A percentile compares a stretch with the other conserved stretches of the same genome.
Conservation (phyloP, 2,329 filamentous ascomycete species). For the Hypoxylon sp. region DNA sequence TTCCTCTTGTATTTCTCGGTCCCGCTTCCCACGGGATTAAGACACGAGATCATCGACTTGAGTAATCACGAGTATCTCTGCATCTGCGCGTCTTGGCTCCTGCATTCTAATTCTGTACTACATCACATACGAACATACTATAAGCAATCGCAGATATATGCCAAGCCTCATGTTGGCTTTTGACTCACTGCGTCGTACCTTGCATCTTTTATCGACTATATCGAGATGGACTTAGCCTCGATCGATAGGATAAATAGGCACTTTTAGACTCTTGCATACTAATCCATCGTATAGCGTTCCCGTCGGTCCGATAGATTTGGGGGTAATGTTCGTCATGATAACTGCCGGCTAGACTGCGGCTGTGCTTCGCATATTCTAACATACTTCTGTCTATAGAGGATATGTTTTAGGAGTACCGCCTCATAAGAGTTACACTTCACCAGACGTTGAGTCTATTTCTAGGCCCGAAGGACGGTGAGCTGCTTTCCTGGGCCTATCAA, state of each 20-base stretch:
- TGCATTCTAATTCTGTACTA: slow-evolving; percentile 24
- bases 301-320: slow-evolving; percentile 14
- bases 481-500: slow-evolving; percentile 20
- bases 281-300: slow-evolving; percentile 31
- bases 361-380: slow-evolving; percentile 31
- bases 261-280: slow-evolving; percentile 37
- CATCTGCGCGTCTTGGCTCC: slow-evolving; percentile 26
- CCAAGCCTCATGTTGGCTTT: slow-evolving; percentile 35
- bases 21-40: slow-evolving; percentile 21
- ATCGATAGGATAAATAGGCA: slow-evolving; percentile 11
- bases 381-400: slow-evolving; percentile 15
- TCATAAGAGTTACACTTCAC: slow-evolving; percentile 26
- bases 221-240: slow-evolving; percentile 38
- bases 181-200: slow-evolving; percentile 29
- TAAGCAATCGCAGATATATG: slow-evolving; percentile 21
- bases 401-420: slow-evolving; percentile 30
- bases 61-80: slow-evolving; percentile 24
- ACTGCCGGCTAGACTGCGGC: slow-evolving; percentile 28
- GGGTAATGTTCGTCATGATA: slow-evolving; percentile 20
- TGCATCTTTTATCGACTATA: slow-evolving; percentile 38
- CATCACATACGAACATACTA: slow-evolving; percentile 11
- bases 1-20: slow-evolving; percentile 4
- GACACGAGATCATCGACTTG: slow-evolving; percentile 31
- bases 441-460: slow-evolving; percentile 39
- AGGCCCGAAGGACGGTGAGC: slow-evolving; percentile 17